Conservation (phyloP, 139 green algal species). For the Limnomonas spitsbergensis region DNA sequence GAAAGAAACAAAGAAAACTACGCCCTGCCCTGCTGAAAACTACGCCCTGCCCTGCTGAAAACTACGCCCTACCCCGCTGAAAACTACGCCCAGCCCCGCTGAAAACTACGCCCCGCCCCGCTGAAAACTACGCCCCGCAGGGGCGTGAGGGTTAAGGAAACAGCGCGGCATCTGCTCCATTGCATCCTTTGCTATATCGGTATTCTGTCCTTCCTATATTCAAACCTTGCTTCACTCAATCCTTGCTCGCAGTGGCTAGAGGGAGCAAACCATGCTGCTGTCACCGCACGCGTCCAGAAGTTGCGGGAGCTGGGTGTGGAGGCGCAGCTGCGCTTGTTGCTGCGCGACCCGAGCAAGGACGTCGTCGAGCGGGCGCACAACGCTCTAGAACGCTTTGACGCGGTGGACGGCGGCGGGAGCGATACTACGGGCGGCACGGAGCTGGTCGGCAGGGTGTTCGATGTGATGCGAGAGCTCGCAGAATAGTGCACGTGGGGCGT, state of each 20-base stretch:
- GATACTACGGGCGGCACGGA: too few relatives aligned
- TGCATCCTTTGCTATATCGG: background rate
- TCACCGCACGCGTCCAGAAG: constrained; percentile 4
- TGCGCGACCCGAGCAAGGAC: constrained; percentile 18
- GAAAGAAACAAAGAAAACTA: background rate
- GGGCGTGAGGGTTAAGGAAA: background rate
- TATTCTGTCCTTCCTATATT: background rate
- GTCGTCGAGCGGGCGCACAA: constrained; percentile 33
- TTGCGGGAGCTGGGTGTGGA: constrained; percentile 25
- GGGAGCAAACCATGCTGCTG: background rate
- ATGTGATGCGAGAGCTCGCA: too few relatives aligned
- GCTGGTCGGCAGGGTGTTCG: too few relatives aligned
- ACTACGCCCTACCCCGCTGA: too few relatives aligned
- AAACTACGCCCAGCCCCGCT: too few relatives aligned
- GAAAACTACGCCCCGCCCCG: too few relatives aligned
- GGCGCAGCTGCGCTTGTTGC: constrained; percentile 20
- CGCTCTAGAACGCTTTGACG: constrained; percentile 11
- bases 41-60: too few relatives aligned
- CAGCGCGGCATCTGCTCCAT: too few relatives aligned
- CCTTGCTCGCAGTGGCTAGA: background rate
- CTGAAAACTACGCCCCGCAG: background rate
- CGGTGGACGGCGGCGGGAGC: background rate
- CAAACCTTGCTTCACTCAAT: background rate
- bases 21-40: background rate
- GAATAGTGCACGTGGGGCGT: too few relatives aligned